Percentiles rank a stretch among this genome's conserved stretches.
phyloP scores from a whole-genome alignment of 805 yeast species.

The Saccharomycopsis capsularis region DNA sequence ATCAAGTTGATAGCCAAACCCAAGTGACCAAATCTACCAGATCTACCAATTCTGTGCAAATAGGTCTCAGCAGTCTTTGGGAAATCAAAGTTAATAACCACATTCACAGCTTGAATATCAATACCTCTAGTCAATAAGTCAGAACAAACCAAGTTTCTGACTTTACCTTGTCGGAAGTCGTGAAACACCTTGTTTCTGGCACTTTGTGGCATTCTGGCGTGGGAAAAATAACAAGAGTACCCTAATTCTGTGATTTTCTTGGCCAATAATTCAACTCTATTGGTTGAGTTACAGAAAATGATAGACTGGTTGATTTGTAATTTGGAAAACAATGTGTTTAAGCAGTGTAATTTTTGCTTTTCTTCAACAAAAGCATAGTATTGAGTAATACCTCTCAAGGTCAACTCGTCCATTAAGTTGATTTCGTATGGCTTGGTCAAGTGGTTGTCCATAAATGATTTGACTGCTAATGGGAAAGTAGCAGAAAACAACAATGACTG shows the following conservation, averaged over 20 bases:
- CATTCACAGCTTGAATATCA: slow-evolving; percentile 98
- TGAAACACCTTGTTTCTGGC: slow-evolving; percentile 98
- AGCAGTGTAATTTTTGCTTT: slow-evolving; percentile 89
- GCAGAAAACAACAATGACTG: slow-evolving; percentile 91
- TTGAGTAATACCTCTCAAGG: slow-evolving; percentile 93
- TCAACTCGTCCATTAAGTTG: slow-evolving; percentile 95
- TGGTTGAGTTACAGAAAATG: slow-evolving; percentile 94
- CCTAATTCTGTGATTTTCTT: slow-evolving; percentile 95
- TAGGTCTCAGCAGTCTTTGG: slow-evolving; percentile 98
- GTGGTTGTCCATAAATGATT: slow-evolving; percentile 86
- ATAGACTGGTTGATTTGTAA: slow-evolving; percentile 94
- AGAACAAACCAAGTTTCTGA: slow-evolving; percentile 93
- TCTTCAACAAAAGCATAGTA: slow-evolving; percentile 98
- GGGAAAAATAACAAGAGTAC: slow-evolving; percentile 93
- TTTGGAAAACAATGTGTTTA: slow-evolving; percentile 89
- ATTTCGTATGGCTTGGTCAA: slow-evolving; percentile 89
- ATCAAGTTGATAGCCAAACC: slow-evolving; percentile 96
- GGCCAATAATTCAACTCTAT: slow-evolving; percentile 91
- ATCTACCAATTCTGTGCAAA: slow-evolving; percentile 97
- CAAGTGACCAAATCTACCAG: slow-evolving; percentile 97
- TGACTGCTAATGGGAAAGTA: slow-evolving; percentile 92
- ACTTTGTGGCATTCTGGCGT: slow-evolving; percentile 95
- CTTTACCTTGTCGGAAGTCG: slow-evolving; percentile 97
- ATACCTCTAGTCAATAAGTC: slow-evolving; percentile 97
- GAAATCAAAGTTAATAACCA: slow-evolving; percentile 95